These are phyloP conservation scores for Psilocybe cyanescens DNA, from an alignment of 768 basidiomycete genomes.

Conservation along the genomic window DNA sequence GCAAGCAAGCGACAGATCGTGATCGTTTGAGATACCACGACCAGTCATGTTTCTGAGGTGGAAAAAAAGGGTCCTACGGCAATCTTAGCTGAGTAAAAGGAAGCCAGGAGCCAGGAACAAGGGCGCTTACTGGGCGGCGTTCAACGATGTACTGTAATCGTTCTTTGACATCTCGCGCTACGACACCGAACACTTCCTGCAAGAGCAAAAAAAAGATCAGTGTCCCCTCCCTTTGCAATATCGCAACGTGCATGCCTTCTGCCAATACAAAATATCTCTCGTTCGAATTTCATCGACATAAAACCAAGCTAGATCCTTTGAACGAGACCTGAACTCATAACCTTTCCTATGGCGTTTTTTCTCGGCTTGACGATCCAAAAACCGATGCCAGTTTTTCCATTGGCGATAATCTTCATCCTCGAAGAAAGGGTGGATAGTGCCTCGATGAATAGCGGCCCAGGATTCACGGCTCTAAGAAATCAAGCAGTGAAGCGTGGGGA, in stretches of 20 bases:
- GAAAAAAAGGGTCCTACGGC: conserved; percentile 40
- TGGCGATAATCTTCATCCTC: conserved; percentile 45
- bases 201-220: neutral
- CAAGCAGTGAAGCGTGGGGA: neutral
- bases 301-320: conserved; percentile 35
- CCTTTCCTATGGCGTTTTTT: conserved; percentile 32
- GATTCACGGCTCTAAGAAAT: conserved; percentile 43
- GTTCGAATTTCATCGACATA: conserved; percentile 40
- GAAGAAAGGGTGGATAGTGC: conserved; percentile 38
- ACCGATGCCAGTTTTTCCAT: conserved; percentile 51
- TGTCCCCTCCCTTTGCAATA: neutral
- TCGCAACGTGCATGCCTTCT: conserved; percentile 25
- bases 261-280: conserved; percentile 38
- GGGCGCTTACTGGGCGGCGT: conserved; percentile 33
- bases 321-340: conserved; percentile 33
- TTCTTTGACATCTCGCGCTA: conserved; percentile 32
- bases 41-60: conserved; percentile 36
- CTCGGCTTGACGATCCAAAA: conserved; percentile 41
- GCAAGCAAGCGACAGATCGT: conserved; percentile 38
- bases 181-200: conserved; percentile 36
- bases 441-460: conserved; percentile 45
- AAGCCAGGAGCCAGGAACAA: neutral
- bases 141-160: conserved; percentile 28
- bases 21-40: conserved; percentile 46
- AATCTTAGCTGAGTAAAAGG: neutral